Percentiles rank a stretch among this genome's conserved stretches.
Conservation (phyloP, 2,329 filamentous ascomycete species). For the Pyrenophora teres region DNA sequence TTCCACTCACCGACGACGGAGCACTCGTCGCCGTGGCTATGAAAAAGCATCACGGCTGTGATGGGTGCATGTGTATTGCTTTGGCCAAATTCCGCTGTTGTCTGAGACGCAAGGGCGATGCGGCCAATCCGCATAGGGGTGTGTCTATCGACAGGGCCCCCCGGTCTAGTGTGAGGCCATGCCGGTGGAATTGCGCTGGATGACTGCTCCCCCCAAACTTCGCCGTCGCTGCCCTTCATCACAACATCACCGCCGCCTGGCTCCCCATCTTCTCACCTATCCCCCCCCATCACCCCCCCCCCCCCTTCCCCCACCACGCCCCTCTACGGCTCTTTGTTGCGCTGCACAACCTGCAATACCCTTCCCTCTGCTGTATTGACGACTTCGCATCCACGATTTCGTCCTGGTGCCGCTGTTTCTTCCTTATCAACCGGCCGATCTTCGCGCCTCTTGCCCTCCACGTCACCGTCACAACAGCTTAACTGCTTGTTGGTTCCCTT, state of each 20-base stretch:
- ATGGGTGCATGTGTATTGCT: slow-evolving; percentile 15
- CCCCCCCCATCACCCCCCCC: slow-evolving; percentile 13
- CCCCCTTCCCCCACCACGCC: slow-evolving; percentile 9
- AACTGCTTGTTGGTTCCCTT: slow-evolving; percentile 39
- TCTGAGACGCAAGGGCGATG: slow-evolving; percentile 20
- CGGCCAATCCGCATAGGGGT: slow-evolving; percentile 3
- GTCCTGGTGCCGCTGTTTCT: slow-evolving; percentile 23
- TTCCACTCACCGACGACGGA: neutral
- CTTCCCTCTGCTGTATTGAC: slow-evolving; percentile 26
- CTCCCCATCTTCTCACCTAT: slow-evolving; percentile 16
- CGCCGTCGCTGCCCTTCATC: slow-evolving; percentile 24
- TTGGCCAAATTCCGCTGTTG: slow-evolving; percentile 21
- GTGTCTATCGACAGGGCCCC: neutral
- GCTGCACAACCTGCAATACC: slow-evolving; percentile 32
- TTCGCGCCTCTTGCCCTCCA: slow-evolving; percentile 38
- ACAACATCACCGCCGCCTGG: slow-evolving; percentile 23
- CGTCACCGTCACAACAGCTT: slow-evolving; percentile 42
- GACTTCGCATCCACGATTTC: slow-evolving; percentile 29
- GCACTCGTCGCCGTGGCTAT: neutral
- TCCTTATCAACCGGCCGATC: slow-evolving; percentile 36
- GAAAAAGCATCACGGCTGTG: neutral
- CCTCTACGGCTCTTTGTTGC: slow-evolving; percentile 30
- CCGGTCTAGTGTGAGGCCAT: slow-evolving; percentile 15
- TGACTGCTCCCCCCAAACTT: slow-evolving; percentile 16
- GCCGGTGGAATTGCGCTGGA: slow-evolving; percentile 12